Evolutionary conservation across 2,329 filamentous ascomycete species (phyloP).

Genomic region (Diaporthe eres): DNA sequence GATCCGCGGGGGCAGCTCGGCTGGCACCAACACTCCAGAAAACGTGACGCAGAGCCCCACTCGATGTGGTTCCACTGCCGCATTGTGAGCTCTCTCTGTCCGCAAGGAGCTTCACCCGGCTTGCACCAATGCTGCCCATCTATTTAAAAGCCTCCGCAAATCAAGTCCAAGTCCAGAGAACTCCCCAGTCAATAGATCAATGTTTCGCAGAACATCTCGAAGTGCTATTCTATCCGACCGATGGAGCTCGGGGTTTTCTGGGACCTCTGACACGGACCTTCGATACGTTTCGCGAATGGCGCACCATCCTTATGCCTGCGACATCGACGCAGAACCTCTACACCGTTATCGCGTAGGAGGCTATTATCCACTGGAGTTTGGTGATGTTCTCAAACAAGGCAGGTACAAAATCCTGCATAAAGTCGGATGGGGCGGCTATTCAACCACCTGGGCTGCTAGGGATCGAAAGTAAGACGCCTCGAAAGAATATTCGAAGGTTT

Average conservation of each 20-base stretch:
- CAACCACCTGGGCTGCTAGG: constrained; percentile 10
- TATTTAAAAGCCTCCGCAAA: background rate
- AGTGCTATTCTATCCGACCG: background rate
- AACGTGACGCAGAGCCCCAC: background rate
- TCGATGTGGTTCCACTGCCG: background rate
- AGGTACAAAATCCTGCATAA: constrained; percentile 9
- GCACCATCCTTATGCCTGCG: background rate
- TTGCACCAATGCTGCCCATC: background rate
- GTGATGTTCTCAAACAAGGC: background rate
- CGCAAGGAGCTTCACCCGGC: background rate
- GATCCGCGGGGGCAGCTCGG: too few species aligned
- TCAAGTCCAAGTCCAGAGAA: background rate
- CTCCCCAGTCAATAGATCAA: background rate
- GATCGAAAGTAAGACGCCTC: background rate
- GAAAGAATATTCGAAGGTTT: background rate
- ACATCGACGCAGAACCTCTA: background rate
- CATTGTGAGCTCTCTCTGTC: background rate
- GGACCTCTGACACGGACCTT: background rate
- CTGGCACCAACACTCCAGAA: too few species aligned
- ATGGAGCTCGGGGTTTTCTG: background rate
- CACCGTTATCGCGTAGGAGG: background rate
- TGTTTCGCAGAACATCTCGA: background rate
- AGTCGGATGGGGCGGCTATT: constrained; percentile 11
- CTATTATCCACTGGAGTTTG: background rate
- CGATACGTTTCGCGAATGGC: background rate